Base-by-base conservation (phyloP, 768 basidiomycete species). In the Floccularia luteovirens region DNA sequence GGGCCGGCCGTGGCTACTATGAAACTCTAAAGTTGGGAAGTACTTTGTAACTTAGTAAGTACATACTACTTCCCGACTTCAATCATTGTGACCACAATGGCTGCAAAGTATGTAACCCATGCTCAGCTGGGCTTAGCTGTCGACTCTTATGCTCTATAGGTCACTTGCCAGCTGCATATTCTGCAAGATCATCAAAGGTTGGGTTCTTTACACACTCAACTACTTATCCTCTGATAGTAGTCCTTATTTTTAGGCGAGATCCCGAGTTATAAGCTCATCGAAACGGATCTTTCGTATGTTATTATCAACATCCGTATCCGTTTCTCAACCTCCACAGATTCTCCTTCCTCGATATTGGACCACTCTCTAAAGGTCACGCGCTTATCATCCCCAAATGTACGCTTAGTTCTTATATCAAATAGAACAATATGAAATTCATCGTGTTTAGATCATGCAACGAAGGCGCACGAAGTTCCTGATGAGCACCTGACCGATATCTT, bases 141-240 rank as follows among this genome's bases (percentile, higher is more conserved):
- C 39, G 23, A 36, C 20, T 17, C 41, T 27, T 23, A 39, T 22
- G 24, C 8, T 24, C 39, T 34, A 11, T 41, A 82, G 82, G 52
- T 64, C 66, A 35, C 67, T 83, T 38, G 70, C 78, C 4, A 60
- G 58, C 17, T 96, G 92, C 61, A 63, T 97, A 52, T 97, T 96
- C 67, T 98, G 94, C 74, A 96, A 83, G 67, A 96, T 97, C 60
- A 74, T 92, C 66, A 88, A 88, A 66, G 88, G 91, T 79, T 33
- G 20, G 60, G 11, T 38, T 12, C 8, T 19, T 12, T 22, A 16
- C 25, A 30, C 16, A 25, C 11, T 20, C 19, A 20, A 38, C 4
- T 13, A n/a, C n/a, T 40, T 38, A n/a, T 22, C 17, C 33, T 39
- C 13, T 24, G n/a, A n/a, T 34, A n/a, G 21, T 12, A 6, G 14